Base-by-base conservation (phyloP, 345 rosid genomes). In the Euclidium syriacum region DNA sequence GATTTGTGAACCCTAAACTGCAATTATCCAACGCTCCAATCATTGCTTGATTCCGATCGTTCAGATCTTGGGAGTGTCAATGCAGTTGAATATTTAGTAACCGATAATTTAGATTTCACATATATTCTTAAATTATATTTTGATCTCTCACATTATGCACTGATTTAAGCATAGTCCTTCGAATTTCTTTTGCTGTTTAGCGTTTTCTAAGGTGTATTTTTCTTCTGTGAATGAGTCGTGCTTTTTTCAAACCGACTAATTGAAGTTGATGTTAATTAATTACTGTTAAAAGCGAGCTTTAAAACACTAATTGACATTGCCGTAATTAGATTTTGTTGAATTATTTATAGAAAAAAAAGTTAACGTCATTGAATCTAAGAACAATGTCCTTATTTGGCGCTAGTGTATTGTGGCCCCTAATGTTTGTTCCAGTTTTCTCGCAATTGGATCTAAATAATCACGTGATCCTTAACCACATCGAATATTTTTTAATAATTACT, bases 281-380 rank as follows among this genome's bases (percentile, higher is more conserved):
- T 18, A 29, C 33, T 59, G 18, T 62, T 59, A 36, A 67, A 39
- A 64, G 16, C 43, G 66, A 67, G 73, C 63, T 69, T 55, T 58
- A 58, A n/a, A n/a, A 39, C 54, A 56, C 32, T 40, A 30, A 17
- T 20, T 16, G 17, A 68, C 58, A 9, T 65, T 56, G 27, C 61
- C 22, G 7, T 4, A 8, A 11, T 54, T 53, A 22, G 69, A 64
- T 65, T 52, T 53, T 24, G 41, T 53, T 26, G 4, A 2, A 2
- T 18, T 18, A 7, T 26, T 5, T 52, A 18, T 1, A 15, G 8
- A 19, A 8, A 20, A n/a, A 42, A 57, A 49, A 30, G 38, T 50
- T 47, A 3, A n/a, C 25, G 29, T 52, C 49, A 25, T 26, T 59
- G 20, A 50, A 53, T 33, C 47, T 42, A 43, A 50, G 16, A 35